Evolutionary conservation across 331 rosid genomes (phyloP), one percentile per base, ranked within the genome.

Genomic region (Telfairia occidentalis): DNA sequence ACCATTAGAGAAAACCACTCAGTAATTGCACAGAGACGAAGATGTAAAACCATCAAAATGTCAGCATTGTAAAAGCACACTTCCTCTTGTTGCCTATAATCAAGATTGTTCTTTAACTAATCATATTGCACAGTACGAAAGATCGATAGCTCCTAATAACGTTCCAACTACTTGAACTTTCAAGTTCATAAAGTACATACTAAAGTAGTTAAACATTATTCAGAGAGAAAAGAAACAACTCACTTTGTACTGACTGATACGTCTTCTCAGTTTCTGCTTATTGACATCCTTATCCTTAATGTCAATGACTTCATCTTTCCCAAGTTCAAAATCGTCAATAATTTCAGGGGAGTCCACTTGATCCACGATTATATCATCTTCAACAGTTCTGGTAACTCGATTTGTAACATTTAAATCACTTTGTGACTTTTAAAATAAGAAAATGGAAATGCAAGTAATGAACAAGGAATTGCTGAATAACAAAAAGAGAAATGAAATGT

Each of bases 311-410:
- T 94, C 96, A 34, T 91, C 87, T 65, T 80, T 85, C 59, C 92
- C 92, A 71, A 88, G 82, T 78, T 94, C 97, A 70, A 94, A 91
- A 82, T 91, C 97, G 73, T 94, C 96, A 2, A 94, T 73, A 71
- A 94, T 87, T 79, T 94, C 97, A 5, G 98, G 90, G 3, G 88
- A 48, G 23, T 90, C 96, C 55, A 82, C 90, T 2, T 85, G 96
- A 84, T 91, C 96, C 59, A 91, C 86, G 4, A 91, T 82, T 21
- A 91, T 78, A 60, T 94, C 97, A 78, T 94, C 97, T 83, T 94
- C 98, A 26, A 87, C 84, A 40, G 97, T 89, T 34, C 98, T 94
- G 89, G 43, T 81, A 81, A 66, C 57, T 38, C 78, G 35, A 73
- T 28, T 69, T 49, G 35, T 42, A 43, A 29, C 49, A 37, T 29